Base-by-base conservation (phyloP, 768 basidiomycete species). In the Boletus fagicola region DNA sequence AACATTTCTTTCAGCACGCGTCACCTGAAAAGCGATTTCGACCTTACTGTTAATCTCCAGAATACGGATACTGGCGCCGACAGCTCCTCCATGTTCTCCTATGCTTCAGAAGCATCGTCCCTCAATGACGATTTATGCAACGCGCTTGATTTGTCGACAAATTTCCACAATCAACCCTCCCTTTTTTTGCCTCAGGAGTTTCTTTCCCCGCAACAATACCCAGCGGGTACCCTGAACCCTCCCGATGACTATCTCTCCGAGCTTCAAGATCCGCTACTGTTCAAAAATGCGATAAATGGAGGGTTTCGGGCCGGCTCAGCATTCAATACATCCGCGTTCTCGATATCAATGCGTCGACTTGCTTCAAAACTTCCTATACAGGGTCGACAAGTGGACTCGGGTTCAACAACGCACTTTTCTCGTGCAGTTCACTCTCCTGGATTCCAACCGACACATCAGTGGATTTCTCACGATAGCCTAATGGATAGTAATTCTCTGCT, bases 281-380 rank as follows among this genome's bases (percentile, higher is more conserved):
- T 59, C 53, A 66, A 59, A 39, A 58, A 64, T 33, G 39, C 35
- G 45, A 59, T 52, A 22, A 53, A 58, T 39, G 57, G 57, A 49
- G 54, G 56, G 1, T 43, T 52, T 38, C 64, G 61, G 53, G 30
- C 42, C 3, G 31, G 56, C 15, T 35, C 70, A 38, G 35, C 56
- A n/a, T 55, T 57, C 10, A 56, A 55, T 28, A 35, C 60, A 33
- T 56, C 65, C 56, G 55, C 56, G 35, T 57, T 64, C 38, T 72
- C 72, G 39, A 65, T 71, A 58, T 71, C 76, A 22, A 68, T 62
- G 54, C 67, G 68, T n/a, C 73, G 68, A 20, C 61, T 72, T 36
- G 58, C 70, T 47, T 68, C 72, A 18, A 74, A 72, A 24, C 62
- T 65, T 43, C 66, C 75, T 45, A 39, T 52, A 20, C 57, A 68